Evolutionary conservation across 305 asterid species (phyloP).

Genomic region (Fraxinus baroniana): DNA sequence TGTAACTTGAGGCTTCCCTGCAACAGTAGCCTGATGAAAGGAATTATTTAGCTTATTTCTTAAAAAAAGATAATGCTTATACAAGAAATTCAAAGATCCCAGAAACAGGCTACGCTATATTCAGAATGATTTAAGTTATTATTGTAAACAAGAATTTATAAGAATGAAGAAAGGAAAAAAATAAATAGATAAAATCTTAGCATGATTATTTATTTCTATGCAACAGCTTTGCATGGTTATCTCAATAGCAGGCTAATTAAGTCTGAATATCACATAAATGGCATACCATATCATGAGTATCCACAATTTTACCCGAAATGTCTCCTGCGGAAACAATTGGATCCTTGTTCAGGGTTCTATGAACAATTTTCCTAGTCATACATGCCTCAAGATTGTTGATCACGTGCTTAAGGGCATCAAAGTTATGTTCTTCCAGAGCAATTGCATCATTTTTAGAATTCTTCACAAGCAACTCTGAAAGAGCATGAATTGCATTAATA

Average conservation of each 20-base stretch:
- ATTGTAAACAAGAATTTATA: conserved; percentile 5
- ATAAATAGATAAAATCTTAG: conserved; percentile 9
- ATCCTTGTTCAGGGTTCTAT: conserved; percentile 28
- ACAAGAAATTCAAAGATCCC: conserved; percentile 1
- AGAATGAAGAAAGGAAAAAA: not conserved
- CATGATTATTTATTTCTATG: conserved; percentile 1
- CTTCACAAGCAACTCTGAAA: conserved; percentile 61
- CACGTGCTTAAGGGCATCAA: conserved; percentile 45
- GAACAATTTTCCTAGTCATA: conserved; percentile 38
- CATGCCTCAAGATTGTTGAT: conserved; percentile 53
- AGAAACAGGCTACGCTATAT: not conserved
- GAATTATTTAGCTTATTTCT: not conserved
- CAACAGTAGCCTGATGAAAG: conserved; percentile 39
- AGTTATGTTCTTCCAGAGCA: conserved; percentile 47
- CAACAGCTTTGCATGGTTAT: not conserved
- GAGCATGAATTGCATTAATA: conserved; percentile 49
- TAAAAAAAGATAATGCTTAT: not conserved
- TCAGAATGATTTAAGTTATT: not conserved
- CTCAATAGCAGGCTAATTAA: not conserved
- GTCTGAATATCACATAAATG: conserved; percentile 1
- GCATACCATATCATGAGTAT: conserved; percentile 49
- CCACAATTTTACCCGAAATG: conserved; percentile 33
- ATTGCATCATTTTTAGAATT: conserved; percentile 39
- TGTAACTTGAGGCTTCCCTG: conserved; percentile 32
- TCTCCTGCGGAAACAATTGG: conserved; percentile 30